phyloP scores from a whole-genome alignment of 495 filamentous ascomycete genomes.

The Annulohypoxylon stygium region DNA sequence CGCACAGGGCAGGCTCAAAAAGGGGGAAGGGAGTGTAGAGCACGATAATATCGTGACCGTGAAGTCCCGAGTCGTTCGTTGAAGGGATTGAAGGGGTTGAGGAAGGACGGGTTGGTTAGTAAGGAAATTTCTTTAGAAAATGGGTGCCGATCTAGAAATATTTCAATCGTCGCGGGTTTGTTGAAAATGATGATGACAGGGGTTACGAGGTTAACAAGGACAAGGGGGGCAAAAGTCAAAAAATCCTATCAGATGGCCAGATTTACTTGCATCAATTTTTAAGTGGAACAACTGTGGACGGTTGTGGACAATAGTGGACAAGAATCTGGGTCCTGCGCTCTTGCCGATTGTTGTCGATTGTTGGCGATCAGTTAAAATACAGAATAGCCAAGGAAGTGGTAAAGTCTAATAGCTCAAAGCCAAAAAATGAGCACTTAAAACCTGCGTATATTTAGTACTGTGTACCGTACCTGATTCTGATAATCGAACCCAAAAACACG shows the following conservation, averaged over 20 bases:
- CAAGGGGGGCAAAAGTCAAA: constrained; percentile 24
- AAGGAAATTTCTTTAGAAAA: constrained; percentile 31
- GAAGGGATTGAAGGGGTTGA: background rate
- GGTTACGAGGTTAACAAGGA: constrained; percentile 15
- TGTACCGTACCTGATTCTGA: constrained; percentile 27
- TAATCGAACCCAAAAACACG: constrained; percentile 7
- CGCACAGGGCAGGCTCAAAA: constrained; percentile 9
- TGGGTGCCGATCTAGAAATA: constrained; percentile 36
- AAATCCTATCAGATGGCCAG: constrained; percentile 45
- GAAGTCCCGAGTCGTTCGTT: constrained; percentile 10
- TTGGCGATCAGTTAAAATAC: constrained; percentile 11
- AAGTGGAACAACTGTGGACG: constrained; percentile 16
- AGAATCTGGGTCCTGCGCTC: constrained; percentile 20
- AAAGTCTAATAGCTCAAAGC: constrained; percentile 8
- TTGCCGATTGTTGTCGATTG: constrained; percentile 40
- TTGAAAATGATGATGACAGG: constrained; percentile 37
- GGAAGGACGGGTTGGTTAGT: constrained; percentile 23
- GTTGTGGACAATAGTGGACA: background rate
- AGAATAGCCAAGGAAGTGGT: background rate
- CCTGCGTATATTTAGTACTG: constrained; percentile 15
- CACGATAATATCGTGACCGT: constrained; percentile 35
- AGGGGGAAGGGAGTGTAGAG: constrained; percentile 19
- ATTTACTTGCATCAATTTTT: constrained; percentile 38
- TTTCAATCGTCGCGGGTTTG: constrained; percentile 35
- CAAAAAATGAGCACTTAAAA: background rate